Base-by-base conservation (phyloP, 2,329 filamentous ascomycete genomes). In the Aspergillus novoparasiticus region DNA sequence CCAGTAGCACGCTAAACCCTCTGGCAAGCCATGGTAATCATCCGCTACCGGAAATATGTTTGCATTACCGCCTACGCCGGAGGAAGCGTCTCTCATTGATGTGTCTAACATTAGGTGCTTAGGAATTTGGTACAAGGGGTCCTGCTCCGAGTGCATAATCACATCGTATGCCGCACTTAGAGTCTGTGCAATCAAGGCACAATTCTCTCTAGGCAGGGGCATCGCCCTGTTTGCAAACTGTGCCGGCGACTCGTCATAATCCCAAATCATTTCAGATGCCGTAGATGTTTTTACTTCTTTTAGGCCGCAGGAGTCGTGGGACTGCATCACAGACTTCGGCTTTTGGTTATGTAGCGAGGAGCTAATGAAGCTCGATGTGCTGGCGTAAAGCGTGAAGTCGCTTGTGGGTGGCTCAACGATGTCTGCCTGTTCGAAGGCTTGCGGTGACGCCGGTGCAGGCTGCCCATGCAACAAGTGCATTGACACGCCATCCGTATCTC, bases 71-170 rank as follows among this genome's bases (percentile, higher is more conserved):
- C 51, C n/a, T 26, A 39, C 51, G 32, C 32, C 21, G n/a, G n/a
- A 21, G 6, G 32, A 12, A 34, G 23, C 21, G 6, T 21, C 21
- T 12, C 21, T 55, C 28, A 53, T 16, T 53, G 48, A 9, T 43
- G 23, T 41, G 36, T 59, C 48, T 32, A 30, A 6, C 48, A 14
- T 12, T n/a, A 4, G 8, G 6, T 23, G 21, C 3, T 10, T 14
- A 8, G 36, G 32, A 16, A 11, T 2, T n/a, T n/a, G 30, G 14
- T 43, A 21, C 30, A 59, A 30, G n/a, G 48, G 39, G 34, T 51
- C 48, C 10, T 53, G 34, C 9, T 46, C 58, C 26, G 58, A 30
- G 26, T 57, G 12, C 43, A 61, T 41, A 28, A 61, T 61, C 59
- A 61, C 45, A 16, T 57, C 23, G 23, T 57, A 61, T n/a, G 53